These are phyloP conservation scores for Fusarium proliferatum DNA, from an alignment of 2,329 filamentous ascomycete genomes.

Conservation along the genomic window DNA sequence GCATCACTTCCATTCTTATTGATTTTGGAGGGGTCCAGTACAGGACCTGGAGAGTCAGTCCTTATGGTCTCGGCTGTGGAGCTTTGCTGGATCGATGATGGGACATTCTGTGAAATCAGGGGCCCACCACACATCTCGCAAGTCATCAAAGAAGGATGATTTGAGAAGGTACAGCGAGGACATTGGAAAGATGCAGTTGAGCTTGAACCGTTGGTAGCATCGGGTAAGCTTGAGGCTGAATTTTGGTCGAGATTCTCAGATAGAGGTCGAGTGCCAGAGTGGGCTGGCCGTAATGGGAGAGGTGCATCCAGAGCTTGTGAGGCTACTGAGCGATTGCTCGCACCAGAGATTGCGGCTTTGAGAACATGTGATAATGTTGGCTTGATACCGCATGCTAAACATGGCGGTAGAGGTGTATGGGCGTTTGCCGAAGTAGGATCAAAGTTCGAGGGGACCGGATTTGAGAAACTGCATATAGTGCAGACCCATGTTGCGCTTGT, in stretches of 20 bases:
- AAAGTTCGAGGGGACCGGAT: slow-evolving; percentile 92
- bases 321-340: slow-evolving; percentile 62
- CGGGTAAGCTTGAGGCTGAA: neutral
- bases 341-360: slow-evolving; percentile 86
- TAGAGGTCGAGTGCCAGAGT: slow-evolving; percentile 17
- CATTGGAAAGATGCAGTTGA: slow-evolving; percentile 68
- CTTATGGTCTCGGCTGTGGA: slow-evolving; percentile 57
- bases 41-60: slow-evolving; percentile 82
- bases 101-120: slow-evolving; percentile 66
- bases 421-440: slow-evolving; percentile 84
- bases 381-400: slow-evolving; percentile 93
- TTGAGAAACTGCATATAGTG: slow-evolving; percentile 94
- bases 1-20: slow-evolving; percentile 61
- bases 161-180: slow-evolving; percentile 91
- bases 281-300: slow-evolving; percentile 47
- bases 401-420: slow-evolving; percentile 85
- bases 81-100: slow-evolving; percentile 47
- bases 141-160: slow-evolving; percentile 84
- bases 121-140: slow-evolving; percentile 94
- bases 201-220: slow-evolving; percentile 6
- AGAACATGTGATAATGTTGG: slow-evolving; percentile 84
- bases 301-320: slow-evolving; percentile 35
- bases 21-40: slow-evolving; percentile 57
- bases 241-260: slow-evolving; percentile 15
- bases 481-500: slow-evolving; percentile 90